Evolutionary conservation across 495 filamentous ascomycete species (phyloP), one percentile per base, ranked within the genome.

Genomic region (Penicillium cosmopolitanum): DNA sequence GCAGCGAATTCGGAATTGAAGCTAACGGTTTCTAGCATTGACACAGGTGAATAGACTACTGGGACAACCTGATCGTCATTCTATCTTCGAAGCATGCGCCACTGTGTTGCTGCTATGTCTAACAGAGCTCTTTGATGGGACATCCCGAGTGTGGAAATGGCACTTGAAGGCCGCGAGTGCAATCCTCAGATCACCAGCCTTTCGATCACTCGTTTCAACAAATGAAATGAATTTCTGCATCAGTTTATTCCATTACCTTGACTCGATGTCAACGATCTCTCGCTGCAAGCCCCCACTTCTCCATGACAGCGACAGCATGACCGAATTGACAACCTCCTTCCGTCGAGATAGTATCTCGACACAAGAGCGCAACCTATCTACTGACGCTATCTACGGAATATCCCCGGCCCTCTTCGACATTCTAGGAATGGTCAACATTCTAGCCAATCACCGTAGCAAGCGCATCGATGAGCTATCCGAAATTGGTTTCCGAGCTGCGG

Each of bases 221-320:
- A 52, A 58, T 53, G 61, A 72, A 34, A 65, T 60, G 51, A 52
- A 34, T 1, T 72, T 72, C 21, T 72, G 67, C 43, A 57, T 70
- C 6, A 65, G 59, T 46, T 53, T 72, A 0, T 72, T 72, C 44
- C 67, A 68, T 31, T 72, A 72, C 50, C 59, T 72, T 0, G 70
- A 72, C 38, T 66, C 70, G 21, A 70, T 72, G 70, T 72, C 67
- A 1, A 72, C 70, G 3, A 66, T 72, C 40, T 72, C 70, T 15
- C 61, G 70, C 6, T 72, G 70, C 61, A 68, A 68, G 13, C 58
- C 70, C 7, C 65, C 70, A 2, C 56, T 72, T 6, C 59, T 72
- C 10, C 69, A 63, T 4, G 51, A 53, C 11, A 57, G 40, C 0
- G 62, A 65, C 4, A 62, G 53, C 8, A 59, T 67, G 21, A 57